Conservation (phyloP, 768 basidiomycete species). For the Mycena epipterygia region DNA sequence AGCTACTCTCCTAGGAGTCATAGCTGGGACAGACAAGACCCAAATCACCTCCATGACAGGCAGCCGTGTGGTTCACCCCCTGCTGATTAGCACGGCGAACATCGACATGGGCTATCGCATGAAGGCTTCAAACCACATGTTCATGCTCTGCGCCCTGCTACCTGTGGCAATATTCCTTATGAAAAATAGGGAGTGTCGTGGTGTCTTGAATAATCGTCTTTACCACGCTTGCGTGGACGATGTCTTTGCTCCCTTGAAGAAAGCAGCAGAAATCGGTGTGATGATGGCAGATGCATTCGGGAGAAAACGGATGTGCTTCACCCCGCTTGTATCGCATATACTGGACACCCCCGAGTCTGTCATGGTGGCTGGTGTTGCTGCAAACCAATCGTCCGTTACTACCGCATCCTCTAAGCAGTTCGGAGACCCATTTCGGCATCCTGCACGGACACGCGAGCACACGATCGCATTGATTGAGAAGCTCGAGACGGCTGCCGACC, state of each 20-base stretch:
- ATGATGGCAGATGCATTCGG: constrained; percentile 44
- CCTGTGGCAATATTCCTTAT: constrained; percentile 44
- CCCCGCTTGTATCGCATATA: constrained; percentile 34
- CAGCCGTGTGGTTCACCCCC: constrained; percentile 45
- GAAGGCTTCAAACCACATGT: constrained; percentile 37
- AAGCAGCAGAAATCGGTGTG: constrained; percentile 41
- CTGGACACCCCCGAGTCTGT: constrained; percentile 37
- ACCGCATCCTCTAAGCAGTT: constrained; percentile 38
- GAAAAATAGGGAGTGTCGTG: constrained; percentile 36
- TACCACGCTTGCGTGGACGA: constrained; percentile 48
- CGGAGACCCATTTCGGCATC: constrained; percentile 34
- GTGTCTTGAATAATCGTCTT: constrained; percentile 44
- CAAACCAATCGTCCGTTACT: constrained; percentile 36
- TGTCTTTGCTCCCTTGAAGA: constrained; percentile 46
- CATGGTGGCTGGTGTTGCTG: constrained; percentile 30
- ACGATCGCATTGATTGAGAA: constrained; percentile 11
- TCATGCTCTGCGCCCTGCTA: constrained; percentile 40
- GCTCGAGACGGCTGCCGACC: neutral
- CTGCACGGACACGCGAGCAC: constrained; percentile 26
- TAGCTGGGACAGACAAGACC: constrained; percentile 50
- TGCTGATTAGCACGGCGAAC: constrained; percentile 34
- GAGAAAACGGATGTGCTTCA: constrained; percentile 35
- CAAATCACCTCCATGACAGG: constrained; percentile 48
- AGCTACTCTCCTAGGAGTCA: constrained; percentile 45
- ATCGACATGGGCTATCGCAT: constrained; percentile 26